Conservation (phyloP, 768 basidiomycete genomes). For the Boletales sp. region DNA sequence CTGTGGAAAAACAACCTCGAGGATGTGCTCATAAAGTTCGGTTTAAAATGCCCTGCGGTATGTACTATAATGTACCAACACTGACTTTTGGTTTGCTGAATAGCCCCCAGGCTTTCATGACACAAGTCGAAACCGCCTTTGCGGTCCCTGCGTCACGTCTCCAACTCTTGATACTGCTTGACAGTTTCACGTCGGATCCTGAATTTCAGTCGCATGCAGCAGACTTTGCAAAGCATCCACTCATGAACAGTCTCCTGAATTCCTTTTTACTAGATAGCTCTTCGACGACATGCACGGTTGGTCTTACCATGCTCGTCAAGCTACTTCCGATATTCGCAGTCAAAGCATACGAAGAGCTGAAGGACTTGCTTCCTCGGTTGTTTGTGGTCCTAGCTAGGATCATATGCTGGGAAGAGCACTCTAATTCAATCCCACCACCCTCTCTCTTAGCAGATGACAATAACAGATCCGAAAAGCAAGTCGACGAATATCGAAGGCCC, state of each 20-base stretch:
- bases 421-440: slow-evolving; percentile 30
- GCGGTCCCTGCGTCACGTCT: slow-evolving; percentile 56
- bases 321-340: slow-evolving; percentile 74
- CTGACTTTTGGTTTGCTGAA: slow-evolving; percentile 8
- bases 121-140: slow-evolving; percentile 64
- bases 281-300: slow-evolving; percentile 63
- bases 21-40: slow-evolving; percentile 66
- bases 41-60: slow-evolving; percentile 61
- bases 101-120: slow-evolving; percentile 58
- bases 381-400: slow-evolving; percentile 66
- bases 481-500: slow-evolving; percentile 31
- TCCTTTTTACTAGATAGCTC: slow-evolving; percentile 76
- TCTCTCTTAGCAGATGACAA: slow-evolving; percentile 36
- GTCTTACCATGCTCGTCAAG: slow-evolving; percentile 62
- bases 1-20: slow-evolving; percentile 80
- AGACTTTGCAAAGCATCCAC: slow-evolving; percentile 55
- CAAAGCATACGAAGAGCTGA: slow-evolving; percentile 53
- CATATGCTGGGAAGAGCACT: slow-evolving; percentile 69
- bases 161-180: slow-evolving; percentile 66
- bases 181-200: slow-evolving; percentile 53
- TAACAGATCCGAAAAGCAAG: slow-evolving; percentile 1
- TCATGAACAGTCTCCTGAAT: slow-evolving; percentile 60
- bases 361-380: slow-evolving; percentile 57
- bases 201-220: slow-evolving; percentile 47
- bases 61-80: slow-evolving; percentile 25